Evolutionary conservation across 1,284 basidiomycete genomes (phyloP).

Genomic region (Boletus mariae): DNA sequence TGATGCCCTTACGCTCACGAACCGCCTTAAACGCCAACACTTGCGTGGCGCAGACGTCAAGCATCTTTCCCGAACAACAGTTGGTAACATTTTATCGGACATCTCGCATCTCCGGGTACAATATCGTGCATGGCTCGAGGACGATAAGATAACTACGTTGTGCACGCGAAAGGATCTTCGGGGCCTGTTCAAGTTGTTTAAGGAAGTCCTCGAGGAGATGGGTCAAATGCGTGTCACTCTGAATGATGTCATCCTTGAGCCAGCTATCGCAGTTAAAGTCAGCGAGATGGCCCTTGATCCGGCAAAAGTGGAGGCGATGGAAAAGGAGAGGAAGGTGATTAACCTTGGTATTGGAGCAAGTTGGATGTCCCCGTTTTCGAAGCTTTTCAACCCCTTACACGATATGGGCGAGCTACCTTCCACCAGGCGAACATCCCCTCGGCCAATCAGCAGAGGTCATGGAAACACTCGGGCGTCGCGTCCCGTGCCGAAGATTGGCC

Average conservation of each 20-base stretch:
- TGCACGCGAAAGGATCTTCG: conserved; percentile 85
- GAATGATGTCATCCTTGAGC: conserved; percentile 91
- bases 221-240: conserved; percentile 79
- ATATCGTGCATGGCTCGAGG: conserved; percentile 72
- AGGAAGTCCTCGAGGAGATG: conserved; percentile 82
- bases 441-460: conserved; percentile 19
- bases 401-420: conserved; percentile 14
- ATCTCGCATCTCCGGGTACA: conserved; percentile 66
- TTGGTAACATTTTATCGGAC: conserved; percentile 76
- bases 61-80: conserved; percentile 83
- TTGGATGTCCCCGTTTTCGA: conserved; percentile 84
- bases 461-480: conserved; percentile 32
- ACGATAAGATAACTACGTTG: conserved; percentile 58
- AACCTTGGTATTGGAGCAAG: conserved; percentile 34
- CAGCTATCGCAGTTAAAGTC: conserved; percentile 67
- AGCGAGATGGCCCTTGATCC: conserved; percentile 71
- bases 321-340: conserved; percentile 30
- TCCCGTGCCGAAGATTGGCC: conserved; percentile 69
- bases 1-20: conserved; percentile 85
- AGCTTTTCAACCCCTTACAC: conserved; percentile 52
- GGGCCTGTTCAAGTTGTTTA: conserved; percentile 79
- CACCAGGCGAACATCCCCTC: conserved; percentile 23
- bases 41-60: conserved; percentile 82
- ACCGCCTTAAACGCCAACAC: conserved; percentile 88
- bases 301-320: conserved; percentile 46